phyloP scores from a whole-genome alignment of 768 basidiomycete species.

The Leucosporidium creatinivorum region DNA sequence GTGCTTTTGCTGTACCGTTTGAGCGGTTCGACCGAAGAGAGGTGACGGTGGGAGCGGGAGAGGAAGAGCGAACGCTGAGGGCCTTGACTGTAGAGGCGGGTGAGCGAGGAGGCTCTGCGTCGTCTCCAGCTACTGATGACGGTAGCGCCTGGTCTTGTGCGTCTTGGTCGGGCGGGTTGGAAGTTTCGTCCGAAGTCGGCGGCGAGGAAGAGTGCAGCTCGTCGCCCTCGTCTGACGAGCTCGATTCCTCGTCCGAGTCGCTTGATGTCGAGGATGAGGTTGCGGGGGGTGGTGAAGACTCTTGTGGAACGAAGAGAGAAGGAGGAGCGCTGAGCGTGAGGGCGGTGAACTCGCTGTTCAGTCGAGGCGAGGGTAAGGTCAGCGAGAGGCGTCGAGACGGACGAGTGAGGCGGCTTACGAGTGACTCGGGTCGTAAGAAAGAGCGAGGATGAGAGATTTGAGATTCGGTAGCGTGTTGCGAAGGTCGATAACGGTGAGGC shows the following conservation, averaged over 20 bases:
- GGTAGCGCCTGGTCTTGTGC: too few species aligned
- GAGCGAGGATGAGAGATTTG: constrained; percentile 80
- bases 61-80: neutral
- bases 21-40: too few species aligned
- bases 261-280: neutral
- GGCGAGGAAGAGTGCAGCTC: too few species aligned
- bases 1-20: too few species aligned
- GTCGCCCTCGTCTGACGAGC: too few species aligned
- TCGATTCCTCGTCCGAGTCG: neutral
- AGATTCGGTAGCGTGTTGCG: constrained; percentile 94
- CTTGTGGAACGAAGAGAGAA: neutral
- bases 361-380: neutral
- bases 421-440: constrained; percentile 38
- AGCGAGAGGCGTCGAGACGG: too few species aligned
- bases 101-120: neutral
- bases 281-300: neutral
- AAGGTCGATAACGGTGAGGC: constrained; percentile 81
- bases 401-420: neutral
- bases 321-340: neutral
- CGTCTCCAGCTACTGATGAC: neutral
- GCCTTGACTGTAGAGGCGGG: neutral
- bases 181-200: too few species aligned
- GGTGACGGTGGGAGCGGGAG: neutral
- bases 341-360: neutral
- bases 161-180: too few species aligned